Percentiles rank a stretch among this genome's conserved stretches.
Evolutionary conservation across 1,284 basidiomycete genomes (phyloP).

Genomic region (Kwoniella shivajii): DNA sequence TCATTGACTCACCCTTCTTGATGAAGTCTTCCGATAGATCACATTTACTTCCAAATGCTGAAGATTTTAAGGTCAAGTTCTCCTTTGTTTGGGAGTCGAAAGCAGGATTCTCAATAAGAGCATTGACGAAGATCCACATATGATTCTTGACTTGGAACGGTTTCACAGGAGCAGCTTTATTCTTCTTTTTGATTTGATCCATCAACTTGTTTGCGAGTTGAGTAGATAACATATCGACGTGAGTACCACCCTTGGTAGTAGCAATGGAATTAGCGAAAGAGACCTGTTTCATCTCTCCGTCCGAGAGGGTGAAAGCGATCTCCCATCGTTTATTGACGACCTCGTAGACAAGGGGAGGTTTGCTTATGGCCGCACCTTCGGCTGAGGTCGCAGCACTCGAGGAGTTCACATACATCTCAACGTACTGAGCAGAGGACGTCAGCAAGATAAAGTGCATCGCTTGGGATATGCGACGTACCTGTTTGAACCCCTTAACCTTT

Average conservation of each 20-base stretch:
- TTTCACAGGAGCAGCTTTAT: constrained; percentile 91
- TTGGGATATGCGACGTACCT: constrained; percentile 51
- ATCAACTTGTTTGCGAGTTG: constrained; percentile 85
- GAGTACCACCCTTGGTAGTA: constrained; percentile 95
- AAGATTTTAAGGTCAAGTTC: constrained; percentile 81
- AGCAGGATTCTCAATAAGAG: constrained; percentile 94
- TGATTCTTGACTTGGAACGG: constrained; percentile 93
- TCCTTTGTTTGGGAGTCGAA: constrained; percentile 99
- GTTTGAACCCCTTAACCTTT: constrained; percentile 95
- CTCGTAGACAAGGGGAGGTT: constrained; percentile 77
- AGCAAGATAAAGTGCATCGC: neutral
- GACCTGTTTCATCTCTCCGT: constrained; percentile 84
- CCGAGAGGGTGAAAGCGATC: constrained; percentile 89
- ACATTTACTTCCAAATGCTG: constrained; percentile 87
- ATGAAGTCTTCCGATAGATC: constrained; percentile 91
- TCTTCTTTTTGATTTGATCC: constrained; percentile 88
- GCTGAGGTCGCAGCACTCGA: constrained; percentile 61
- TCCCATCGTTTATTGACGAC: constrained; percentile 82
- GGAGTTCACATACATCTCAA: constrained; percentile 85
- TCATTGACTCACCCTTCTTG: constrained; percentile 77
- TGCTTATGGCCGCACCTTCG: constrained; percentile 72
- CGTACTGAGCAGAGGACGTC: constrained; percentile 62
- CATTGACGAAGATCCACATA: constrained; percentile 98
- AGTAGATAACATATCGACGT: constrained; percentile 84
- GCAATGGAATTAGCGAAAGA: constrained; percentile 99